Conservation (phyloP, 352 stramenopile genomes). For the Pythium aphanidermatum region DNA sequence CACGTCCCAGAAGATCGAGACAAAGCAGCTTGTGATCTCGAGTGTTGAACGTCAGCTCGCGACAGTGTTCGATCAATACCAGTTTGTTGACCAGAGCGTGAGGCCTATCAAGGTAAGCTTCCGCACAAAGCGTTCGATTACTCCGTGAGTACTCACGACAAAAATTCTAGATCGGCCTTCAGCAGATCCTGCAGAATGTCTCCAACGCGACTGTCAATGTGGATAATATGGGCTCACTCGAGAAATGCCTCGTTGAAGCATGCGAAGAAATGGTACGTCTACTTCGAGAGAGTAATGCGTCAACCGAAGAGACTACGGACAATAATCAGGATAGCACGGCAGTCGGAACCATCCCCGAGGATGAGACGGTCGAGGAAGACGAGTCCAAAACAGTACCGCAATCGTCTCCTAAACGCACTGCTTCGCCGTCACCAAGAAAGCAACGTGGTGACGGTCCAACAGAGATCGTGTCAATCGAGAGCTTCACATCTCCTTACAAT, state of each 20-base stretch:
- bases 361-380: neutral
- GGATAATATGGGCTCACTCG: constrained; percentile 52
- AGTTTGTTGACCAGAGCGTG: constrained; percentile 76
- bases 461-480: constrained; percentile 30
- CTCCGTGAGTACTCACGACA: too few species aligned
- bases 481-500: constrained; percentile 74
- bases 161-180: constrained; percentile 60
- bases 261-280: constrained; percentile 77
- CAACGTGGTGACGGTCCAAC: neutral
- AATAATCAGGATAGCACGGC: constrained; percentile 1
- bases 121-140: too few species aligned
- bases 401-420: neutral
- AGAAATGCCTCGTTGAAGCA: constrained; percentile 46
- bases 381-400: neutral
- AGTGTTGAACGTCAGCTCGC: constrained; percentile 48
- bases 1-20: constrained; percentile 61
- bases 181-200: constrained; percentile 76
- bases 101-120: constrained; percentile 65
- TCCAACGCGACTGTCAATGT: constrained; percentile 65
- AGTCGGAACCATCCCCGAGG: constrained; percentile 8
- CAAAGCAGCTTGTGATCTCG: constrained; percentile 63
- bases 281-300: constrained; percentile 26
- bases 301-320: neutral
- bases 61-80: constrained; percentile 77
- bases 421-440: neutral